Evolutionary conservation across 768 basidiomycete genomes (phyloP), one percentile per base, ranked within the genome.

Genomic region (Kockovaella imperatae): DNA sequence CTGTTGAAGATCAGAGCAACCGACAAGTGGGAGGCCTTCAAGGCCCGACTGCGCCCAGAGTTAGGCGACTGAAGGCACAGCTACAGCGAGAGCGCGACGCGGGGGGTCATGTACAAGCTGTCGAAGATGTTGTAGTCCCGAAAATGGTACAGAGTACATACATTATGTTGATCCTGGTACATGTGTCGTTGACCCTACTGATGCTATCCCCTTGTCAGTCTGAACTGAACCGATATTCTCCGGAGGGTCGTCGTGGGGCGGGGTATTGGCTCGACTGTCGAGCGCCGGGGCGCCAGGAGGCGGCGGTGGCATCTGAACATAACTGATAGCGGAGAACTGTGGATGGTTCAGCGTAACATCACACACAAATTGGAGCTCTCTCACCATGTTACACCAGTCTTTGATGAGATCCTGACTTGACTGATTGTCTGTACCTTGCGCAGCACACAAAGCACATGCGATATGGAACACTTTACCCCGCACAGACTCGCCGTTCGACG

Each of bases 351-450:
- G 47, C 17, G n/a, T n/a, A 4, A 8, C 41, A 15, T 5, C 17
- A 13, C 20, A 21, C 48, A 29, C 3, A 13, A 30, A 24, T 14
- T n/a, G 32, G 4, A 21, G 47, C 18, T 15, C n/a, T 54, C 64
- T 53, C 14, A 57, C 64, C 64, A 66, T 66, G 40, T 59, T 66
- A 30, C 56, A 66, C 64, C 64, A 66, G 41, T 66, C 61, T 25
- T 53, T 32, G 15, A 66, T 58, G 25, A 66, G 38, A 11, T 55
- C 64, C 23, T 62, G 59, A 41, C 63, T 61, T 4, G 52, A 34
- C 5, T 31, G 50, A 17, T 45, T 47, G 25, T 35, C 46, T 2
- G 46, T 31, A 15, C 49, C 49, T 4, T 45, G 40, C 28, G 58
- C 58, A 2, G 45, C 49, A 31, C 60, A 59, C 5, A 66, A 39